A percentile compares a stretch with the other conserved stretches of the same genome.
Evolutionary conservation across 2,329 filamentous ascomycete species (phyloP).

Genomic region (Botryotinia narcissicola): DNA sequence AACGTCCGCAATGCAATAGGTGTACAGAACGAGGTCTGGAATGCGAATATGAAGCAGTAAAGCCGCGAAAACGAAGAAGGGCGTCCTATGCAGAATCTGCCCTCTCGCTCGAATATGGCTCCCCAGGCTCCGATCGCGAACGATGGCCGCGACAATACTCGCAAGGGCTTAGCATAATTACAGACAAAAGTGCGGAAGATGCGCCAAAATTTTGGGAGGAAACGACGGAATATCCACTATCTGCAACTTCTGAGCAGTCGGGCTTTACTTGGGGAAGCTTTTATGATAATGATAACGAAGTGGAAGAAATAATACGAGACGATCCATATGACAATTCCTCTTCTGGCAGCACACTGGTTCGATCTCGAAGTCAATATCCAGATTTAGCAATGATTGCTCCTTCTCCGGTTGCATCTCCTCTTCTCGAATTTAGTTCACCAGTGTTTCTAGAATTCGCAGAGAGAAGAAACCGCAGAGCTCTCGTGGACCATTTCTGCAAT

Average conservation of each 20-base stretch:
- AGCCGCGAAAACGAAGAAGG: conserved; percentile 33
- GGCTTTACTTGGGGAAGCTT: conserved; percentile 28
- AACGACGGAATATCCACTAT: conserved; percentile 27
- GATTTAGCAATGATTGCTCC: conserved; percentile 37
- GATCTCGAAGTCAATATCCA: conserved; percentile 35
- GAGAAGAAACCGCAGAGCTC: conserved; percentile 51
- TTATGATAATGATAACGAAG: conserved; percentile 26
- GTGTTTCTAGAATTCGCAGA: conserved; percentile 56
- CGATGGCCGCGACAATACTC: conserved; percentile 31
- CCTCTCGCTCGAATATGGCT: conserved; percentile 27
- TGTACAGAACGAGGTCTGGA: conserved; percentile 33
- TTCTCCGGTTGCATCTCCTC: conserved; percentile 27
- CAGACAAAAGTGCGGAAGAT: conserved; percentile 16
- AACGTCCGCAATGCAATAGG: conserved; percentile 36
- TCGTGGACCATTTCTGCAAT: conserved; percentile 64
- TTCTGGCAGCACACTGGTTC: conserved; percentile 24
- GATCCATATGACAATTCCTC: conserved; percentile 19
- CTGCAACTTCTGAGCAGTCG: conserved; percentile 28
- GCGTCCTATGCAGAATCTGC: conserved; percentile 26
- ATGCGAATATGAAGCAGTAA: conserved; percentile 39
- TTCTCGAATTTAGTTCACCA: conserved; percentile 52
- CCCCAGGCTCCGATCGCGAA: conserved; percentile 26
- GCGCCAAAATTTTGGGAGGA: conserved; percentile 30
- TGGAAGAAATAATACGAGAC: conserved; percentile 32
- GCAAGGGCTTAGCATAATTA: conserved; percentile 24